phyloP scores from a whole-genome alignment of 371 early-diverging fungal species.

The Actinomucor elegans region DNA sequence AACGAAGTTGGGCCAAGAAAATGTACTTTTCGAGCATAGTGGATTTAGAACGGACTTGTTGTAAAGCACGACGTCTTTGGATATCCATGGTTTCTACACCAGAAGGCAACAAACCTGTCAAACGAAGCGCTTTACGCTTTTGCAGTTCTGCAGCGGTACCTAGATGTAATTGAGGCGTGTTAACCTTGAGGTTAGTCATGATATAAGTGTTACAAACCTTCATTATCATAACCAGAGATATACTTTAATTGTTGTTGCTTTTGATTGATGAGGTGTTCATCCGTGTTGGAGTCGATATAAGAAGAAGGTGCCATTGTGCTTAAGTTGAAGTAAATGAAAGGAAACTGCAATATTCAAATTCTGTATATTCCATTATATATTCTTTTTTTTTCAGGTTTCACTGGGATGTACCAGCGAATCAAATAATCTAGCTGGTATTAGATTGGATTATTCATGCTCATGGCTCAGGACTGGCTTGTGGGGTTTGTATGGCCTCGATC shows the following conservation, averaged over 20 bases:
- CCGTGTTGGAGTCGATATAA: slow-evolving; percentile 76
- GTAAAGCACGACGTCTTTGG: slow-evolving; percentile 75
- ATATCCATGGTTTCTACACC: slow-evolving; percentile 28
- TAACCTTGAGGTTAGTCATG: too few species aligned
- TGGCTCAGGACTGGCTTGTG: too few species aligned
- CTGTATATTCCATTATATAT: too few species aligned
- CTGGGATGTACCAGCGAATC: background rate
- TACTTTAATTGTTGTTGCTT: background rate
- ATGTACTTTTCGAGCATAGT: slow-evolving; percentile 78
- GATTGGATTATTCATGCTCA: background rate
- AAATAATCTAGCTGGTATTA: slow-evolving; percentile 1
- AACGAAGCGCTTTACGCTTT: slow-evolving; percentile 36
- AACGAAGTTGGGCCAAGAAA: slow-evolving; percentile 78
- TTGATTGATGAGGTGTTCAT: too few species aligned
- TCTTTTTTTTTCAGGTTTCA: too few species aligned
- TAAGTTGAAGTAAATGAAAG: too few species aligned
- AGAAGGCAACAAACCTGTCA: slow-evolving; percentile 70
- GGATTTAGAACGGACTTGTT: slow-evolving; percentile 63
- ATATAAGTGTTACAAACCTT: too few species aligned
- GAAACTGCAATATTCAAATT: too few species aligned
- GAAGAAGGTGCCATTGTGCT: slow-evolving; percentile 78
- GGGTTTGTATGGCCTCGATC: too few species aligned
- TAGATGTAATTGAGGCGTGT: too few species aligned
- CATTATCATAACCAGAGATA: slow-evolving; percentile 18
- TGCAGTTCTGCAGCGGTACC: slow-evolving; percentile 13